Evolutionary conservation across 306 rosid species (phyloP).

Genomic region (Pueraria montana): DNA sequence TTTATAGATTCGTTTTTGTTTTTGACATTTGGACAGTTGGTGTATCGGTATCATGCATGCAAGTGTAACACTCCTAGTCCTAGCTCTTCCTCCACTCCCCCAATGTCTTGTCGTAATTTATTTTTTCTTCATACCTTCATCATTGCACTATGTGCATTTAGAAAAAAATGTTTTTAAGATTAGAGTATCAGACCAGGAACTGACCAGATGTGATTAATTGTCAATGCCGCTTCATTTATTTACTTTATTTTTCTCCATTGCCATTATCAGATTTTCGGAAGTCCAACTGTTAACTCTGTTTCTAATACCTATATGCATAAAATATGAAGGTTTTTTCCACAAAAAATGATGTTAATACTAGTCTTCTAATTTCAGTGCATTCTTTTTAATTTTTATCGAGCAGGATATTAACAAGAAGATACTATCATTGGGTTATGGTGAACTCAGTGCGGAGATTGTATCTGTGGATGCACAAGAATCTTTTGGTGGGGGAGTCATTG

Average conservation of each 20-base stretch:
- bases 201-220: background rate
- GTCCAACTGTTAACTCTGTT: slow-evolving; percentile 1
- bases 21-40: background rate
- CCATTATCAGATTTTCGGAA: background rate
- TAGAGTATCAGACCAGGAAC: background rate
- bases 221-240: slow-evolving; percentile 18
- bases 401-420: slow-evolving; percentile 92
- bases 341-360: background rate
- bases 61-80: background rate
- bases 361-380: background rate
- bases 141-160: background rate
- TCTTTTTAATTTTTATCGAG: slow-evolving; percentile 20
- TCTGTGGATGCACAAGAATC: slow-evolving; percentile 95
- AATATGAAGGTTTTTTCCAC: background rate
- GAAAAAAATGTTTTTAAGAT: slow-evolving; percentile 8
- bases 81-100: background rate
- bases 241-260: slow-evolving; percentile 11
- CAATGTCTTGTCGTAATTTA: background rate
- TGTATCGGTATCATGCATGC: background rate
- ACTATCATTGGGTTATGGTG: slow-evolving; percentile 69
- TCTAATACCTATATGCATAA: background rate
- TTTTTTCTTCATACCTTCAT: background rate
- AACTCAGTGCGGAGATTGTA: slow-evolving; percentile 62
- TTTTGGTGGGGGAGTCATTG: slow-evolving; percentile 76
- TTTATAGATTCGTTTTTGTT: background rate